A percentile compares a stretch with the other conserved stretches of the same genome.
phyloP scores from a whole-genome alignment of 768 basidiomycete genomes.

The Serpula lacrymans region DNA sequence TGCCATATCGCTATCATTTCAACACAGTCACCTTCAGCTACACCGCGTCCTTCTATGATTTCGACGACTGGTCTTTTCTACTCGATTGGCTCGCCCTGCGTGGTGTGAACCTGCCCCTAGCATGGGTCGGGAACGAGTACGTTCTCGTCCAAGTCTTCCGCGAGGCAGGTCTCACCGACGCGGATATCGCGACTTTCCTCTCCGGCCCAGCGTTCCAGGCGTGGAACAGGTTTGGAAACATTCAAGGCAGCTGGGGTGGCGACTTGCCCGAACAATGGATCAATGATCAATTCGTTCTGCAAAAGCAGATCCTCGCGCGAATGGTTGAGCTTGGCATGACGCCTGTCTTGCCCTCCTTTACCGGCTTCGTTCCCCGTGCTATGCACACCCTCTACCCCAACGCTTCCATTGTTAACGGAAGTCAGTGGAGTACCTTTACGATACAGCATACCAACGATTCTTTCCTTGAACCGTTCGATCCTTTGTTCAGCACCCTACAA shows the following conservation, averaged over 20 bases:
- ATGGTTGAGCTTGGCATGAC: slow-evolving; percentile 42
- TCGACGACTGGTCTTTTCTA: slow-evolving; percentile 36
- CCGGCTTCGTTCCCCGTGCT: slow-evolving; percentile 37
- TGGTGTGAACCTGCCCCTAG: slow-evolving; percentile 39
- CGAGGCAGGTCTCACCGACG: slow-evolving; percentile 33
- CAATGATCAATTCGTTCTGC: slow-evolving; percentile 33
- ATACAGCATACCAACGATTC: slow-evolving; percentile 30
- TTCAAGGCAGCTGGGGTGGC: slow-evolving; percentile 38
- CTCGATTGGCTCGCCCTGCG: slow-evolving; percentile 40
- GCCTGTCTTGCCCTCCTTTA: slow-evolving; percentile 38
- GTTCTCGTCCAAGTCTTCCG: slow-evolving; percentile 33
- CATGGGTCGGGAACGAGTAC: slow-evolving; percentile 40
- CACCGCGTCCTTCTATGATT: slow-evolving; percentile 37
- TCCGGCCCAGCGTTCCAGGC: slow-evolving; percentile 39
- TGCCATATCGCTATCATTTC: slow-evolving; percentile 39
- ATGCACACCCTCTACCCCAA: slow-evolving; percentile 29
- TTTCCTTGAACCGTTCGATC: slow-evolving; percentile 39
- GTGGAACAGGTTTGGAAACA: slow-evolving; percentile 43
- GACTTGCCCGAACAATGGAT: slow-evolving; percentile 35
- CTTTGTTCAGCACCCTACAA: slow-evolving; percentile 34
- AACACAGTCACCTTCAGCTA: slow-evolving; percentile 43
- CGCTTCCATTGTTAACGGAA: slow-evolving; percentile 31
- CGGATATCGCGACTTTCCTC: slow-evolving; percentile 31
- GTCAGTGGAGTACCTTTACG: slow-evolving; percentile 34
- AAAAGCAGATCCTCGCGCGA: slow-evolving; percentile 33